phyloP scores from a whole-genome alignment of 225 moss, liverwort and hornwort species.

The Polytrichum formosum region DNA sequence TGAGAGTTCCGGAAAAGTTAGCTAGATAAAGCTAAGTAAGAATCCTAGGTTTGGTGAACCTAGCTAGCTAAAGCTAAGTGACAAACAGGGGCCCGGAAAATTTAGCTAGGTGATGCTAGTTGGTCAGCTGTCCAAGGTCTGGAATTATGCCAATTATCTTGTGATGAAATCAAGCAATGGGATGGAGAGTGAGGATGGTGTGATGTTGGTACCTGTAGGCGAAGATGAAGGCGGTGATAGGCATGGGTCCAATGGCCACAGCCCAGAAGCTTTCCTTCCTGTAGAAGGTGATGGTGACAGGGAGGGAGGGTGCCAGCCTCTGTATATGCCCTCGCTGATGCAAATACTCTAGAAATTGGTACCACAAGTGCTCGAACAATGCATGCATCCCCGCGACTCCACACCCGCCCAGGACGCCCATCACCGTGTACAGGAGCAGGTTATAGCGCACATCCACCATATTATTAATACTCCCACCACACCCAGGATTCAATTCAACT shows the following conservation, averaged over 20 bases:
- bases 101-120: no score
- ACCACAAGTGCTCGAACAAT: constrained; percentile 38
- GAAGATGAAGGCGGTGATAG: constrained; percentile 12
- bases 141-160: no score
- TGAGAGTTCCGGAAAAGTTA: no score
- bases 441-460: constrained; percentile 3
- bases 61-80: no score
- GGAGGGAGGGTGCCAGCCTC: constrained; percentile 38
- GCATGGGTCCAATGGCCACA: constrained; percentile 32
- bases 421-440: constrained; percentile 5
- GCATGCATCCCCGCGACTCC: constrained; percentile 32
- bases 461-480: no score
- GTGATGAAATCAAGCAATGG: no score
- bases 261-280: constrained; percentile 45
- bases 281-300: constrained; percentile 27
- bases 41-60: no score
- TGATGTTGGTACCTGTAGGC: constrained; percentile 4
- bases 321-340: constrained; percentile 26
- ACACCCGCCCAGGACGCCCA: constrained; percentile 33
- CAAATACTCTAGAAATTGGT: constrained; percentile 26
- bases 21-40: no score
- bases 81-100: no score
- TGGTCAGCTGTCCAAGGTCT: no score
- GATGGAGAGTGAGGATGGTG: no score
- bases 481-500: no score